Evolutionary conservation across 495 filamentous ascomycete species (phyloP), one percentile per base, ranked within the genome.

Genomic region (Cercophora scortea): DNA sequence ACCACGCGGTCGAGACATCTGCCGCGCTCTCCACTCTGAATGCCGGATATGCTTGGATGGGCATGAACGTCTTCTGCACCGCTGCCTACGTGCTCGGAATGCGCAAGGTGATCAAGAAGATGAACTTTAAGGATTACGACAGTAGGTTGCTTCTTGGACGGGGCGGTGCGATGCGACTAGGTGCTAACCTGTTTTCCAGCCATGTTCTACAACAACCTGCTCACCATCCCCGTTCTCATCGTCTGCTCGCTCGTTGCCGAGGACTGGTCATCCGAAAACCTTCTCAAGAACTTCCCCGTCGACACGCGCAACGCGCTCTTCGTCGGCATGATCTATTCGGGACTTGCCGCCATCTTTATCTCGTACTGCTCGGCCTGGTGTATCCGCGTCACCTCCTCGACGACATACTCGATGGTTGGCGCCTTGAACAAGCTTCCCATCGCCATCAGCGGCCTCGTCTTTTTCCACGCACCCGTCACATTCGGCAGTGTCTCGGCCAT

Each of bases 171-270:
- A 35, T 12, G 16, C 12, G 12, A 35, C 47, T 6, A 16, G 19
- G 1, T 38, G 45, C 56, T 61, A 46, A 65, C 57, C 5, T n/a
- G 2, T 12, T 45, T 18, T 50, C 32, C 58, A 97, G 92, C 91
- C 57, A 98, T 98, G 93, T 99, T 92, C 73, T 99, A 99, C 78
- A 99, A 99, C 82, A 99, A 99, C 70, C 81, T 99, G 42, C 83
- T 99, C 54, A 95, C 90, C 18, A 96, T 99, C 55, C 93, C 93
- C 47, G 86, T 97, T 58, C 82, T 99, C 32, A 66, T 96, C 47
- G 70, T 88, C 56, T 83, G 82, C 72, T 92, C 94, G 25, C 72
- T 95, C 48, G 61, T 95, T 54, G 75, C 87, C 53, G 93, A 99
- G 66, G 85, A 96, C 73, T 99, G 93, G 93, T 92, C 89, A 9